These are phyloP conservation scores for Parathielavia hyrcaniae DNA, from an alignment of 495 filamentous ascomycete genomes.

Conservation along the genomic window DNA sequence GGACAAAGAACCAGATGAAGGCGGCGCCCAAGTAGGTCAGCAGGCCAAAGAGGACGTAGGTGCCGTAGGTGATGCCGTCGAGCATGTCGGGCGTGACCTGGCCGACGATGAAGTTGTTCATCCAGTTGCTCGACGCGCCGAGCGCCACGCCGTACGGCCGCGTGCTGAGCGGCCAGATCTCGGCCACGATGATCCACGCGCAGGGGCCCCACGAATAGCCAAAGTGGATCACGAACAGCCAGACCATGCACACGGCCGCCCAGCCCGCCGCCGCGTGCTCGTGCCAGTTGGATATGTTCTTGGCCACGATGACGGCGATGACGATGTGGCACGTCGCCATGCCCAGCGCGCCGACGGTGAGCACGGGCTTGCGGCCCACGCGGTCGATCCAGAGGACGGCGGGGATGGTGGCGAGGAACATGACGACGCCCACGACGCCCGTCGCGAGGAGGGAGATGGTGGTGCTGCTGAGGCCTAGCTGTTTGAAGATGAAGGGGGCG, in stretches of 20 bases:
- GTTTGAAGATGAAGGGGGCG: conserved; percentile 66
- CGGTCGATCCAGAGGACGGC: conserved; percentile 61
- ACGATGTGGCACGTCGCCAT: conserved; percentile 62
- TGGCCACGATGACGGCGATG: conserved; percentile 66
- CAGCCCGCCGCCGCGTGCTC: conserved; percentile 61
- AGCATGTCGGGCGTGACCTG: conserved; percentile 76
- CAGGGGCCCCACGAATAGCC: conserved; percentile 70
- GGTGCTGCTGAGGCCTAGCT: conserved; percentile 58
- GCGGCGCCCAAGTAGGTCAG: conserved; percentile 61
- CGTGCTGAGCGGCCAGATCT: conserved; percentile 71
- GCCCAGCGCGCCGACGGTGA: conserved; percentile 52
- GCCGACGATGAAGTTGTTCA: conserved; percentile 53
- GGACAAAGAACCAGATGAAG: conserved; percentile 72
- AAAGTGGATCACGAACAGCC: conserved; percentile 76
- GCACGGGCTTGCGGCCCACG: conserved; percentile 52
- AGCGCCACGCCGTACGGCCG: conserved; percentile 68
- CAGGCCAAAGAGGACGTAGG: conserved; percentile 72
- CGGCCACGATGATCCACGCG: conserved; percentile 65
- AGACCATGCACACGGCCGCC: conserved; percentile 75
- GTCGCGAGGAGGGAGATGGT: conserved; percentile 67
- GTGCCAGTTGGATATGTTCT: conserved; percentile 53
- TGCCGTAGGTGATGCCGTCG: conserved; percentile 61
- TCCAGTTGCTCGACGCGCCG: conserved; percentile 57
- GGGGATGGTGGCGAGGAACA: conserved; percentile 63
- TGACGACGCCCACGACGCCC: conserved; percentile 72